Evolutionary conservation across 1,284 basidiomycete species (phyloP).

Genomic region (Sanguinoderma infundibulare): DNA sequence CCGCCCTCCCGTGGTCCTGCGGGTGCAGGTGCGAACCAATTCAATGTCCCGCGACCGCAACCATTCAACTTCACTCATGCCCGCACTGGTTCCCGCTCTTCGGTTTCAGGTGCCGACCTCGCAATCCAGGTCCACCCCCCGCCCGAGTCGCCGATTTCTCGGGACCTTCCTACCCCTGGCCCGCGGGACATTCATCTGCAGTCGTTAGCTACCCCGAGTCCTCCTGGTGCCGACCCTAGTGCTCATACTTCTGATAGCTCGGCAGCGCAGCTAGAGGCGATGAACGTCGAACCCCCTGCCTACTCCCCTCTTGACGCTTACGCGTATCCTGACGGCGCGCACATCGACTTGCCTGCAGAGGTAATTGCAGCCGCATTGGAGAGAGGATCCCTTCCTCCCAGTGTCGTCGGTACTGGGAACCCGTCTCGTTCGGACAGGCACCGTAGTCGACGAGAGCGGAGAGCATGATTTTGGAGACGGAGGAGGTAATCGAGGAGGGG

Average conservation of each 20-base stretch:
- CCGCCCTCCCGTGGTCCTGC: slow-evolving; percentile 36
- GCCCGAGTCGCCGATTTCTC: slow-evolving; percentile 74
- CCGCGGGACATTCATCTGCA: slow-evolving; percentile 79
- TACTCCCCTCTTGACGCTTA: slow-evolving; percentile 84
- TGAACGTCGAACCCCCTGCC: slow-evolving; percentile 64
- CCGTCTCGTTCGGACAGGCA: slow-evolving; percentile 57
- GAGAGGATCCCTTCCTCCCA: slow-evolving; percentile 61
- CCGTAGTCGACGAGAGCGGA: slow-evolving; percentile 55
- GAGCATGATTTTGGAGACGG: slow-evolving; percentile 24
- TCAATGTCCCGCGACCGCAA: slow-evolving; percentile 67
- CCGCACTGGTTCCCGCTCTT: slow-evolving; percentile 38
- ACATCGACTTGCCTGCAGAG: slow-evolving; percentile 82
- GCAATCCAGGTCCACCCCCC: slow-evolving; percentile 73
- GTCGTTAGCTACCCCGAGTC: slow-evolving; percentile 50
- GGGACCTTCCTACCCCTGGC: slow-evolving; percentile 80
- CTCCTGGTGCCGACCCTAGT: slow-evolving; percentile 16
- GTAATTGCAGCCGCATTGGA: slow-evolving; percentile 82
- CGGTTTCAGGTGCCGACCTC: slow-evolving; percentile 59
- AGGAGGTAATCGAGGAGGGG: not conserved
- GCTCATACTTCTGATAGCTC: slow-evolving; percentile 25
- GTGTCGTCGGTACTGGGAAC: slow-evolving; percentile 50
- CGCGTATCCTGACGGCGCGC: slow-evolving; percentile 80
- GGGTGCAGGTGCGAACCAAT: slow-evolving; percentile 78
- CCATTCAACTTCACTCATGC: slow-evolving; percentile 39
- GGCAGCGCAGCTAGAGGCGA: slow-evolving; percentile 22